phyloP scores from a whole-genome alignment of 2,329 filamentous ascomycete genomes.

The Aschersonia sp. region DNA sequence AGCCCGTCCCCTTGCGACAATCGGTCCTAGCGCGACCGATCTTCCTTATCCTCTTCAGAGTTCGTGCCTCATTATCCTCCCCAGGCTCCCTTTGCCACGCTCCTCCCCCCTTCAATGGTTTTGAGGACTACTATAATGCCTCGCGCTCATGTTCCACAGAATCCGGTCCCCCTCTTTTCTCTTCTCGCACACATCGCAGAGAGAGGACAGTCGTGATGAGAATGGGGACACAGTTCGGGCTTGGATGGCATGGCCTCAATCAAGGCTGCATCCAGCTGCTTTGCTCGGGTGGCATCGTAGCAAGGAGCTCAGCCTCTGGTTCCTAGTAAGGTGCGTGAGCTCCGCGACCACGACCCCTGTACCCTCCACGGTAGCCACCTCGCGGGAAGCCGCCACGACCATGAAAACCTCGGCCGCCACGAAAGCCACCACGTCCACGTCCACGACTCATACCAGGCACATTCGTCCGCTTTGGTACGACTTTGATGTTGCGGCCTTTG shows the following conservation, averaged over 20 bases:
- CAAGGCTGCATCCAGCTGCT: conserved; percentile 1
- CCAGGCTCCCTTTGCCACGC: too few relatives aligned
- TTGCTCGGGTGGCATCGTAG: conserved; percentile 7
- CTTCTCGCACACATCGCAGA: too few relatives aligned
- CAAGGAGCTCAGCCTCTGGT: conserved; percentile 15
- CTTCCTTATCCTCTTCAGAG: too few relatives aligned
- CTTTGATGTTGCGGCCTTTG: conserved; percentile 90
- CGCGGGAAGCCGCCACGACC: conserved; percentile 40
- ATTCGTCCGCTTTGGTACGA: conserved; percentile 88
- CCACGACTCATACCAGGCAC: conserved; percentile 86
- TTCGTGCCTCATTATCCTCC: too few relatives aligned
- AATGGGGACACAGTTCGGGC: not conserved
- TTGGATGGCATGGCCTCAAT: not conserved
- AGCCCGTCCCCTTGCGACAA: too few relatives aligned
- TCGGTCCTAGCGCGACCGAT: too few relatives aligned
- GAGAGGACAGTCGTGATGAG: too few relatives aligned
- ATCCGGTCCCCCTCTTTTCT: too few relatives aligned
- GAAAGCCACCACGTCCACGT: conserved; percentile 43
- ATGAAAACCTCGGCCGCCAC: conserved; percentile 34
- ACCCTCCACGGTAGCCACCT: conserved; percentile 52
- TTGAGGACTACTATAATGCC: too few relatives aligned
- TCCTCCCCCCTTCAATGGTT: too few relatives aligned
- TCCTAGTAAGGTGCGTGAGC: conserved; percentile 47
- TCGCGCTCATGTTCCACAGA: too few relatives aligned
- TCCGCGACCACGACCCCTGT: conserved; percentile 50